Evolutionary conservation across 306 rosid species (phyloP).

Genomic region (Lotus japonicus): DNA sequence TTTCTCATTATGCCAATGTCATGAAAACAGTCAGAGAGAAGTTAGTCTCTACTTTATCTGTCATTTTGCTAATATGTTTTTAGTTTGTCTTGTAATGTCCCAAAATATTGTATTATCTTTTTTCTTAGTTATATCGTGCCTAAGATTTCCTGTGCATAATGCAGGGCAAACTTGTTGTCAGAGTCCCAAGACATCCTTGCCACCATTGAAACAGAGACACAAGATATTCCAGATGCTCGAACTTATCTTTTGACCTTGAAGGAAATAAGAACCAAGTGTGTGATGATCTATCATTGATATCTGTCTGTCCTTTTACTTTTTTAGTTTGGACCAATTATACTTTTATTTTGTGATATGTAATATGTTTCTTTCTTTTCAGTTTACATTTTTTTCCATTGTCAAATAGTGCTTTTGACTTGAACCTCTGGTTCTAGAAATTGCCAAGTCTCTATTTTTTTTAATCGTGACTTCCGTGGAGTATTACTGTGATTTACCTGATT

Average conservation of each 20-base stretch:
- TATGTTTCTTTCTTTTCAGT: background rate
- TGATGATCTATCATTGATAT: slow-evolving; percentile 17
- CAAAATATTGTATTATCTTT: background rate
- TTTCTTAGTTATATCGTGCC: background rate
- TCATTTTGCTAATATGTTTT: background rate
- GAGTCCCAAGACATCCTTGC: slow-evolving; percentile 56
- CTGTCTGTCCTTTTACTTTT: background rate
- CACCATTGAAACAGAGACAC: slow-evolving; percentile 53
- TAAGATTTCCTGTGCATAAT: slow-evolving; percentile 15
- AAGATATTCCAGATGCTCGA: slow-evolving; percentile 81
- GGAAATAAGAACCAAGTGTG: slow-evolving; percentile 73
- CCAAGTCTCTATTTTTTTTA: background rate
- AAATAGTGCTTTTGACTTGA: background rate
- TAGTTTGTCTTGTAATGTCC: background rate
- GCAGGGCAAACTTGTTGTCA: slow-evolving; percentile 69
- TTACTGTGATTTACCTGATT: background rate
- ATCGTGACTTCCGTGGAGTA: background rate
- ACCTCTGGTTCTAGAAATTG: background rate
- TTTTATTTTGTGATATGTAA: background rate
- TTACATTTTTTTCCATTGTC: background rate
- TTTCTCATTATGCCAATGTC: slow-evolving; percentile 75
- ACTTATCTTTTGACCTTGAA: slow-evolving; percentile 77
- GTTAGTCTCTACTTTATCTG: slow-evolving; percentile 45
- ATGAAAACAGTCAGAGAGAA: slow-evolving; percentile 78
- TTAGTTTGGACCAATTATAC: background rate